Evolutionary conservation across 176 grass and related monocot genomes (phyloP).

Genomic region (Ananas comosus): DNA sequence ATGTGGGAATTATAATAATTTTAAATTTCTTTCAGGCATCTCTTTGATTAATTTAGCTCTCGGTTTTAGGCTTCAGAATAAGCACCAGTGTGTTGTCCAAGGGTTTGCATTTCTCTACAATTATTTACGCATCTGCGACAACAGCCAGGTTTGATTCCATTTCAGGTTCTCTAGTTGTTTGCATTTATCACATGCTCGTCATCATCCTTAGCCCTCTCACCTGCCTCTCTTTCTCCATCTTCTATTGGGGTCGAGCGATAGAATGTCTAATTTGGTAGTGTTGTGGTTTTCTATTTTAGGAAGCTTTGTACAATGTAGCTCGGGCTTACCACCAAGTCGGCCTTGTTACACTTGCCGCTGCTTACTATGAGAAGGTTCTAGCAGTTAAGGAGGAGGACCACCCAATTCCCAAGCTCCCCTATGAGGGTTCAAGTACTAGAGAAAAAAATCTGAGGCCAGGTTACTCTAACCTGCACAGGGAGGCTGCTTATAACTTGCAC

Average conservation of each 20-base stretch:
- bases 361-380: conserved; percentile 85
- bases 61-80: conserved; percentile 90
- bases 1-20: conserved; percentile 1
- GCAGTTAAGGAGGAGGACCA: conserved; percentile 44
- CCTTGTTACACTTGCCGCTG: conserved; percentile 57
- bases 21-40: conserved; percentile 44
- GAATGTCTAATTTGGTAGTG: background rate
- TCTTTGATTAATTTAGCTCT: conserved; percentile 80
- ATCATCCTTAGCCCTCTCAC: background rate
- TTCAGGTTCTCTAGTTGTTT: background rate
- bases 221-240: background rate
- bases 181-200: background rate
- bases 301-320: conserved; percentile 84
- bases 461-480: conserved; percentile 62
- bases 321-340: conserved; percentile 87
- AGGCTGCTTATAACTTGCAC: conserved; percentile 89
- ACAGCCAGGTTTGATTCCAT: conserved; percentile 50
- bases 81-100: conserved; percentile 84
- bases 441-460: conserved; percentile 37
- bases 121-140: conserved; percentile 51
- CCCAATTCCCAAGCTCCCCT: conserved; percentile 68
- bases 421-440: conserved; percentile 27
- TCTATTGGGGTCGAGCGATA: background rate
- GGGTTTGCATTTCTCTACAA: conserved; percentile 76
- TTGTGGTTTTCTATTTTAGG: conserved; percentile 33